These are phyloP conservation scores for Mitragyna speciosa DNA, from an alignment of 257 asterid genomes.

Conservation along the genomic window DNA sequence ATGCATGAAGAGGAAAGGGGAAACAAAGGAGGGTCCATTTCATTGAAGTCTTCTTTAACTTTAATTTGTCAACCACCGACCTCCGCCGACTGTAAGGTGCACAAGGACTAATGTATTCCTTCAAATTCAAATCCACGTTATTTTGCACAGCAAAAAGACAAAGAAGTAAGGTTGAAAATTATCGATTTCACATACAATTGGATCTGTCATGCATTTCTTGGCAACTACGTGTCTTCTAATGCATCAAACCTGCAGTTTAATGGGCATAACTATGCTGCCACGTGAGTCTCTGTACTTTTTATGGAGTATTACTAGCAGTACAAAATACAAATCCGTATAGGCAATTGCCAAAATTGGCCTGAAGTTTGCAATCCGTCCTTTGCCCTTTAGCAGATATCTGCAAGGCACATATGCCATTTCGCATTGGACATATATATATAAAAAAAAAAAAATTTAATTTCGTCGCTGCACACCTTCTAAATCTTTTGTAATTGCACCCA, in stretches of 20 bases:
- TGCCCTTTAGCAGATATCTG: background rate
- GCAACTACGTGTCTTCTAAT: background rate
- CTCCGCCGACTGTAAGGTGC: background rate
- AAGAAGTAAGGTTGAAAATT: background rate
- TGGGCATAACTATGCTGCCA: conserved; percentile 2
- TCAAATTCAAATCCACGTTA: too few species aligned
- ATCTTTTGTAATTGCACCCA: too few species aligned
- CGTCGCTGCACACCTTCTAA: too few species aligned
- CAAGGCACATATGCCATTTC: too few species aligned
- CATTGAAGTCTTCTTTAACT: conserved; percentile 1
- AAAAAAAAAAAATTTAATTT: too few species aligned
- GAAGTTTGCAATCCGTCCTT: background rate
- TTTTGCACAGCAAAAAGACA: too few species aligned
- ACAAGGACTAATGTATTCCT: background rate
- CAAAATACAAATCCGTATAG: too few species aligned
- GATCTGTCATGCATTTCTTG: background rate
- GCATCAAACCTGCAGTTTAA: background rate
- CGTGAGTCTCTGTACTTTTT: background rate
- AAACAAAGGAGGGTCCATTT: background rate
- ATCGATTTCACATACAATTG: background rate
- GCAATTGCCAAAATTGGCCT: background rate
- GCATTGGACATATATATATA: background rate
- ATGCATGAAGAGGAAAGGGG: background rate
- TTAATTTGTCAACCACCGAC: background rate
- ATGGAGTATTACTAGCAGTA: too few species aligned